These are phyloP conservation scores for Diplotaxis tenuifolia DNA, from an alignment of 345 rosid species.

Conservation along the genomic window DNA sequence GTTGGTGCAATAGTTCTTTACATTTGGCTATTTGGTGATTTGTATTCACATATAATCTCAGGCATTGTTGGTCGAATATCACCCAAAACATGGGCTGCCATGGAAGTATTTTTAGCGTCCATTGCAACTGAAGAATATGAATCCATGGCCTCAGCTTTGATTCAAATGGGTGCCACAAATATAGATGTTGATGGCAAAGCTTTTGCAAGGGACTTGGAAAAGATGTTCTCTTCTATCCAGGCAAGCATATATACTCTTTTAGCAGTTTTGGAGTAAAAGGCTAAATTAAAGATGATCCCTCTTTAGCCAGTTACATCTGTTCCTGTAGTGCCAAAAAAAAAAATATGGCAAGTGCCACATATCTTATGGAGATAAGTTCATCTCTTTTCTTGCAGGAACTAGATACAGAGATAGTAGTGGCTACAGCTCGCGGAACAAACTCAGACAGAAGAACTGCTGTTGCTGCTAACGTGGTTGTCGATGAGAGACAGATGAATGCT, in stretches of 20 bases:
- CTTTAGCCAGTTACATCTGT: slow-evolving; percentile 10
- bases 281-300: not conserved
- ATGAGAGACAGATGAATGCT: slow-evolving; percentile 97
- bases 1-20: not conserved
- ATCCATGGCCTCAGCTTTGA: slow-evolving; percentile 90
- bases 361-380: slow-evolving; percentile 16
- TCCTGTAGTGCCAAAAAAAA: not conserved
- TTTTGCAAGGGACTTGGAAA: slow-evolving; percentile 85
- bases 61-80: slow-evolving; percentile 98
- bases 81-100: slow-evolving; percentile 94
- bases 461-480: slow-evolving; percentile 81
- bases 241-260: slow-evolving; percentile 35
- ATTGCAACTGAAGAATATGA: slow-evolving; percentile 82
- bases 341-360: not conserved
- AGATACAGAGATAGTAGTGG: slow-evolving; percentile 82
- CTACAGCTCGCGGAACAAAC: slow-evolving; percentile 69
- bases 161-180: slow-evolving; percentile 96
- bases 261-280: not conserved
- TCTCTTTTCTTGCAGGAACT: slow-evolving; percentile 57
- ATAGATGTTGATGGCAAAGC: slow-evolving; percentile 75
- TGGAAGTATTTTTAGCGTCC: slow-evolving; percentile 84
- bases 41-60: too few species aligned
- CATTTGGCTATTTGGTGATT: not conserved
- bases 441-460: slow-evolving; percentile 74
- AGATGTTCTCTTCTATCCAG: slow-evolving; percentile 87